Base-by-base conservation (phyloP, 2,329 filamentous ascomycete species). In the Camillea tinctor region DNA sequence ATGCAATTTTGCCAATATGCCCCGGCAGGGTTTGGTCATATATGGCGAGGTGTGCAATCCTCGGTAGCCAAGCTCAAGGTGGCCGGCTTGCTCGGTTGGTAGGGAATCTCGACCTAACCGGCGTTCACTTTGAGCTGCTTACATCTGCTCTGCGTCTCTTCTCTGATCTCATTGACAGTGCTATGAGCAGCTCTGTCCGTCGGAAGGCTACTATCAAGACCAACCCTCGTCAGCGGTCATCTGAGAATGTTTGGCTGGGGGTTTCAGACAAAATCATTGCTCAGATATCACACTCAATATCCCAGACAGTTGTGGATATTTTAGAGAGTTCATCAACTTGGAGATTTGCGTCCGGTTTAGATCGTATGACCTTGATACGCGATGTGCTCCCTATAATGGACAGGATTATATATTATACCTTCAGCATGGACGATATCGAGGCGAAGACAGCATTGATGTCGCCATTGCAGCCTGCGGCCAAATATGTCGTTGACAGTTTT, bases 11-110 rank as follows among this genome's bases (percentile, higher is more conserved):
- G 23, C 81, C 83, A 68, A 90, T 84, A n/a, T 86, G 89, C 55
- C 94, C 95, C 0, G 90, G 90, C 59, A 84, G 93, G 61, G 88
- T 97, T 5, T 98, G 95, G 93, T 93, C 94, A 3, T 91, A 94
- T 72, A 83, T 99, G 68, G 87, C 89, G 3, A 87, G 92, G 59
- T 96, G 92, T 73, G 87, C 88, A 63, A 79, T 99, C 19, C 81
- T 99, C 52, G 90, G 90, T 66, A 85, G 88, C 5, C 88, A 92
- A 66, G 88, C 91, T 9, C 88, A 88, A 63, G 88, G 88, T 15
- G 91, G 92, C 11, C 88, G 90, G 62, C 82, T 99, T 62, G 86
- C 88, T 48, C 87, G 87, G 54, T 88, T 98, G 55, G 85, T 96
- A 2, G 91, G 91, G n/a, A 88, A 87, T 22, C 85, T 93, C 2